Base-by-base conservation (phyloP, 2,329 filamentous ascomycete genomes). In the Xylariomycetidae sp. region DNA sequence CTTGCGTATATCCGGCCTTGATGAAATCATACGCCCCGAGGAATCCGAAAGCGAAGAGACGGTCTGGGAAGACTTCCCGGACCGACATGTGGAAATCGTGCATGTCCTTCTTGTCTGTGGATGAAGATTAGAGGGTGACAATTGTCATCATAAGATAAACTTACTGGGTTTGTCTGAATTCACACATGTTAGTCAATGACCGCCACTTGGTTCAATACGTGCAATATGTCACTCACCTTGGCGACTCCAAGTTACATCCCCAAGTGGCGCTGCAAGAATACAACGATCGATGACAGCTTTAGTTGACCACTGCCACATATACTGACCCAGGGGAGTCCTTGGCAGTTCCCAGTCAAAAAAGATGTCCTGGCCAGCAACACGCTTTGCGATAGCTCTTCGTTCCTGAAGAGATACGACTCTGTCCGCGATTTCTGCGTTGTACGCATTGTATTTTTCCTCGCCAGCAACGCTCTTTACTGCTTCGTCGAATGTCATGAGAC, bases 401-500 rank as follows among this genome's bases (percentile, higher is more conserved):
- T 27, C 25, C n/a, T n/a, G 8, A 8, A 23, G n/a, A 8, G 20
- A 23, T 23, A 23, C 8, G 20, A 23, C n/a, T n/a, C n/a, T 23
- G 8, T n/a, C 20, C 8, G 20, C 8, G 8, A 37, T 10, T 19
- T 39, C 28, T 11, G 27, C 25, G 8, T 26, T 35, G 33, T 61
- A 61, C 1, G 42, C 36, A 0, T 40, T 26, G 34, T 54, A 58
- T 30, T 60, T 48, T 3, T 37, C 41, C 2, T 51, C 45, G 0
- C 45, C 44, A 1, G 53, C 50, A 5, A 46, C 37, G 0, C 39
- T 44, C 27, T 54, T 48, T 3, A 59, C 57, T 14, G 59, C 58
- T 23, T 62, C 53, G 32, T 62, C 57, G 32, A 54, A 61, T 0
- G 57, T 62, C 36, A 41, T 48, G 1, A 62, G 48, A 2, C 41